phyloP scores from a whole-genome alignment of 2,329 filamentous ascomycete genomes.

The Xylaria multiplex region DNA sequence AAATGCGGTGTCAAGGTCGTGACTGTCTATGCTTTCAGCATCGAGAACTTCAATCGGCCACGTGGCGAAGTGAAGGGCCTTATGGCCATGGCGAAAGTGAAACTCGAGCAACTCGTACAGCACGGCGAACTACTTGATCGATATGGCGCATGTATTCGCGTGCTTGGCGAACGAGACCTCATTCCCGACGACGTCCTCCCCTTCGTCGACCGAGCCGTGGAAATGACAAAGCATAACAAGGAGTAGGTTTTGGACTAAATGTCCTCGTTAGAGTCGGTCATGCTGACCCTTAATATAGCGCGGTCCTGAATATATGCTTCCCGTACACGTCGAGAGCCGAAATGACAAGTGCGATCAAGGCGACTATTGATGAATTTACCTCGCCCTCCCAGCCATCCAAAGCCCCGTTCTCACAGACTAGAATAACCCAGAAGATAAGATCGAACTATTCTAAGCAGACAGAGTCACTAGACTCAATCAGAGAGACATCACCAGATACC shows the following conservation, averaged over 20 bases:
- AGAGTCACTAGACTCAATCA: constrained; percentile 61
- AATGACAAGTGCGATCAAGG: constrained; percentile 88
- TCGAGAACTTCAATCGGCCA: constrained; percentile 98
- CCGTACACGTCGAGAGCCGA: constrained; percentile 97
- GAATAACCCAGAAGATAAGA: constrained; percentile 87
- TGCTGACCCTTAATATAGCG: constrained; percentile 50
- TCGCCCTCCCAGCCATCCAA: constrained; percentile 72
- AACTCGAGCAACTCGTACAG: constrained; percentile 88
- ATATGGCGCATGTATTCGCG: constrained; percentile 87
- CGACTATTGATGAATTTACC: constrained; percentile 88
- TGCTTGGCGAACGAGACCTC: constrained; percentile 85
- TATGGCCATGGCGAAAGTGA: constrained; percentile 98
- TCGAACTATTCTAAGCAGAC: constrained; percentile 67
- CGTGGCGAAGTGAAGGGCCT: constrained; percentile 96
- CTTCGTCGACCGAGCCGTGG: constrained; percentile 85
- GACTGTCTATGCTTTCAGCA: constrained; percentile 97
- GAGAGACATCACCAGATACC: constrained; percentile 60
- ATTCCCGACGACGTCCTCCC: constrained; percentile 88
- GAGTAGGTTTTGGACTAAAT: constrained; percentile 60
- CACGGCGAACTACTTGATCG: constrained; percentile 93
- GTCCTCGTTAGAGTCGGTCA: not conserved
- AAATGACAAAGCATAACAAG: constrained; percentile 87
- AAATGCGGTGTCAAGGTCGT: constrained; percentile 96
- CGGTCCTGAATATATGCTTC: constrained; percentile 90
- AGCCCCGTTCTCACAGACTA: constrained; percentile 84